A percentile compares a stretch with the other conserved stretches of the same genome.
Evolutionary conservation across 1,139 yeast genomes (phyloP).

Genomic region (Meyerozyma elateridarum): DNA sequence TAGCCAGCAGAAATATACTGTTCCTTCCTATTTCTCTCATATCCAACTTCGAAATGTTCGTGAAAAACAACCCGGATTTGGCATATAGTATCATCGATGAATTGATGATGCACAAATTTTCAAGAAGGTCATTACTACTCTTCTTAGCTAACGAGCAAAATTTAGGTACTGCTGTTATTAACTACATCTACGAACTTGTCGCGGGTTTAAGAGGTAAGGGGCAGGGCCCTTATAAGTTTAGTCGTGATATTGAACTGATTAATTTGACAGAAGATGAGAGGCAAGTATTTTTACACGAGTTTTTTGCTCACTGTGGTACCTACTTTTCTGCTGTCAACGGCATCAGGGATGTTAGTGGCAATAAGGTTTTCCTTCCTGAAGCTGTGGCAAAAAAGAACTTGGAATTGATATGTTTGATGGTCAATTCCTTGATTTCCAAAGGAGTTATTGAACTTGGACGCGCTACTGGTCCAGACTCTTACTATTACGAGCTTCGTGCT

Average conservation of each 20-base stretch:
- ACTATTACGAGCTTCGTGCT: background rate
- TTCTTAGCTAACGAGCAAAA: conserved; percentile 57
- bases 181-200: conserved; percentile 58
- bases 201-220: conserved; percentile 48
- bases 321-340: conserved; percentile 42
- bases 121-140: conserved; percentile 62
- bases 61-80: conserved; percentile 35
- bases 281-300: conserved; percentile 67
- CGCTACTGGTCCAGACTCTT: conserved; percentile 5
- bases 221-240: conserved; percentile 35
- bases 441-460: conserved; percentile 39
- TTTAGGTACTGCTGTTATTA: conserved; percentile 45
- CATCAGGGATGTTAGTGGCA: conserved; percentile 31
- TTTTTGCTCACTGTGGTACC: conserved; percentile 51
- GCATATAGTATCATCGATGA: conserved; percentile 60
- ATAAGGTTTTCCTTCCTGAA: conserved; percentile 30
- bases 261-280: conserved; percentile 52
- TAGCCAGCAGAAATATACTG: conserved; percentile 25
- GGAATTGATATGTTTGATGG: conserved; percentile 56
- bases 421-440: conserved; percentile 43
- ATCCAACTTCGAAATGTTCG: conserved; percentile 34
- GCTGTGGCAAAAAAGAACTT: conserved; percentile 48
- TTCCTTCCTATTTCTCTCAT: conserved; percentile 40
- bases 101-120: conserved; percentile 60
- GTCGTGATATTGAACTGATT: conserved; percentile 48